Evolutionary conservation across 225 moss, liverwort and hornwort genomes (phyloP).

Genomic region (Pseudoscleropodium purum): DNA sequence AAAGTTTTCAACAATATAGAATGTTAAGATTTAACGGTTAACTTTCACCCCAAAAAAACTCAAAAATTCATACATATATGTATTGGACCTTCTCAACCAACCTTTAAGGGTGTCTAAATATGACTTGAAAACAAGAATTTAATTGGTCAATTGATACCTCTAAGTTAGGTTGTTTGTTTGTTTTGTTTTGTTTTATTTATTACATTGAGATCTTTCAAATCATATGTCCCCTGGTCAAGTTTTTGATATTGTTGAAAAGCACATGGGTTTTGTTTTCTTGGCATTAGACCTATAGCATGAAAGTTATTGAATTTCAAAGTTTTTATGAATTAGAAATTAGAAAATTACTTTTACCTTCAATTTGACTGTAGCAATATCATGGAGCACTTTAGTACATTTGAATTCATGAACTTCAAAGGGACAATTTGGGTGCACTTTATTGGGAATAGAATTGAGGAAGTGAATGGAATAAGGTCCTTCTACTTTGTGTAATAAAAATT

Average conservation of each 20-base stretch:
- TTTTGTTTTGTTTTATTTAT: no score
- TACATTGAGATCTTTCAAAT: no score
- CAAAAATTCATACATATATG: background rate
- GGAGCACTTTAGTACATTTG: background rate
- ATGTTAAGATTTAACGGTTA: background rate
- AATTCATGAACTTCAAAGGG: background rate
- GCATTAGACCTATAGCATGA: no score
- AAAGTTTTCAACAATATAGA: background rate
- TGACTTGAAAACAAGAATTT: background rate
- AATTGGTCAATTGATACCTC: background rate
- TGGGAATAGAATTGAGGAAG: accelerated
- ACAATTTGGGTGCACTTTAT: accelerated
- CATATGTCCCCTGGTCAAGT: no score
- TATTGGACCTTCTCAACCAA: background rate
- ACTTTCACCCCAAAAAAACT: accelerated
- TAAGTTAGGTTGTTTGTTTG: no score
- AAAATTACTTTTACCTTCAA: no score
- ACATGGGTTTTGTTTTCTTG: no score
- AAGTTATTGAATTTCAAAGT: no score
- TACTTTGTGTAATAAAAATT: background rate
- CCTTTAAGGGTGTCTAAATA: accelerated
- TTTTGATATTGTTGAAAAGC: no score
- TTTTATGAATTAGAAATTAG: no score
- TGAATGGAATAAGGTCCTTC: background rate
- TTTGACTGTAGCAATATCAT: no score